Percentiles rank a stretch among this genome's conserved stretches.
Evolutionary conservation across 192 early-diverging fungal genomes (phyloP).

Genomic region (Funneliformis geosporum): DNA sequence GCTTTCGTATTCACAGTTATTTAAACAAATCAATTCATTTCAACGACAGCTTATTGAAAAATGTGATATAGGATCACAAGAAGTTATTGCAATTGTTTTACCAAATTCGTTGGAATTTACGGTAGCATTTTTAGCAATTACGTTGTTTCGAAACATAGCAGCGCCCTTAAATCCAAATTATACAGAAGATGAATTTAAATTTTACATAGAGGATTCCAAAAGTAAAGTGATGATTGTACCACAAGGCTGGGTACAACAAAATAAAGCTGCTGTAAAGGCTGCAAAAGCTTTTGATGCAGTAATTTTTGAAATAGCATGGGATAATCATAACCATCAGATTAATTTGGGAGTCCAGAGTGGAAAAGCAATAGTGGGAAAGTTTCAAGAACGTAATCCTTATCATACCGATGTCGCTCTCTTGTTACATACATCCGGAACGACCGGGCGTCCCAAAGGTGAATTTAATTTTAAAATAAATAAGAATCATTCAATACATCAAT

Average conservation of each 20-base stretch:
- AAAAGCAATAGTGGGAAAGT: not conserved
- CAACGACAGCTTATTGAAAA: conserved; percentile 29
- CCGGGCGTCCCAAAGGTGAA: conserved; percentile 70
- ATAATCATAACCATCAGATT: conserved; percentile 36
- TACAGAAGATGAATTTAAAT: conserved; percentile 69
- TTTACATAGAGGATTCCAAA: conserved; percentile 74
- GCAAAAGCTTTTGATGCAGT: conserved; percentile 50
- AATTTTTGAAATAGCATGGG: conserved; percentile 62
- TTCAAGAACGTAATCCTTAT: conserved; percentile 34
- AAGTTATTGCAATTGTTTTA: conserved; percentile 54
- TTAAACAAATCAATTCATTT: conserved; percentile 35
- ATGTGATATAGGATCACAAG: conserved; percentile 21
- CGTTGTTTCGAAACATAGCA: conserved; percentile 60
- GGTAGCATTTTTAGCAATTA: conserved; percentile 66
- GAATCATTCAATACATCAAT: not conserved
- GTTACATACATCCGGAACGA: conserved; percentile 82
- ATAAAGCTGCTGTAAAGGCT: conserved; percentile 58
- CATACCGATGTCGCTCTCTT: conserved; percentile 68
- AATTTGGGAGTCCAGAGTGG: conserved; percentile 13
- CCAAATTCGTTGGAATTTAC: conserved; percentile 72
- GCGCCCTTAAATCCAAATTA: conserved; percentile 75
- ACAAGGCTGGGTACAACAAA: conserved; percentile 45
- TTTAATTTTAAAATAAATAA: not conserved
- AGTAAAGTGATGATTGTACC: conserved; percentile 65
- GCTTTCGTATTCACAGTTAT: conserved; percentile 37